Percentiles rank a stretch among this genome's conserved stretches.
Conservation (phyloP, 129 eudicot species). For the Artemisia annua region DNA sequence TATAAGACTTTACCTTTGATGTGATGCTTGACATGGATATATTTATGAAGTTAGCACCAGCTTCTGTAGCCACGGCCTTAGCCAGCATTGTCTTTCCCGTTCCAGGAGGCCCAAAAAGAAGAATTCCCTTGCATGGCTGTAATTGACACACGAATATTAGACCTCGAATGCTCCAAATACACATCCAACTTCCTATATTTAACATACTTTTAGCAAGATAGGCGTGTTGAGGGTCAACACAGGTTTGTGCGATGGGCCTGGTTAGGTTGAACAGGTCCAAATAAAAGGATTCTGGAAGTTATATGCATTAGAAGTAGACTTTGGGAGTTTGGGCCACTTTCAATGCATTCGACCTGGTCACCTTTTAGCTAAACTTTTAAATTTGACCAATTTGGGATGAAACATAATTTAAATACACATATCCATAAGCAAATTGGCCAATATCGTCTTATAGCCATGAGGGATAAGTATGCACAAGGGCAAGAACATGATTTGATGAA, state of each 20-base stretch:
- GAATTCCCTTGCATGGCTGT: conserved; percentile 97
- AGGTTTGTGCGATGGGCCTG: no score
- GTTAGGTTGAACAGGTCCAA: no score
- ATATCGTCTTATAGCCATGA: background rate
- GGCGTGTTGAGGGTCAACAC: no score
- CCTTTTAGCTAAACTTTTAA: background rate
- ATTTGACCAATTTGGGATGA: background rate
- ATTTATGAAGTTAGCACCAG: conserved; percentile 97
- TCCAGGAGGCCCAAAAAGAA: conserved; percentile 98
- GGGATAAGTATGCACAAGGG: background rate
- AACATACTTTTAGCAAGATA: no score
- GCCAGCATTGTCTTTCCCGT: conserved; percentile 99
- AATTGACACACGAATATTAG: conserved; percentile 24
- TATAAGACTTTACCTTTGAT: conserved; percentile 59
- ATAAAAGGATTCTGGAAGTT: no score
- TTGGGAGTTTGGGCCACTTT: background rate
- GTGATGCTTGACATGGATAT: conserved; percentile 97
- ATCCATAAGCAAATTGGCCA: background rate
- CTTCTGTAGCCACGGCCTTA: conserved; percentile 98
- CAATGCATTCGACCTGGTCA: background rate
- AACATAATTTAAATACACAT: no score
- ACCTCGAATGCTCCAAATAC: conserved; percentile 5
- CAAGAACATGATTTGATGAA: conserved; percentile 5
- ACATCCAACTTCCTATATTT: background rate
- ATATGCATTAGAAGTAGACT: no score